Evolutionary conservation across 2,329 filamentous ascomycete genomes (phyloP).

Genomic region (Pestalotiopsis sp.): DNA sequence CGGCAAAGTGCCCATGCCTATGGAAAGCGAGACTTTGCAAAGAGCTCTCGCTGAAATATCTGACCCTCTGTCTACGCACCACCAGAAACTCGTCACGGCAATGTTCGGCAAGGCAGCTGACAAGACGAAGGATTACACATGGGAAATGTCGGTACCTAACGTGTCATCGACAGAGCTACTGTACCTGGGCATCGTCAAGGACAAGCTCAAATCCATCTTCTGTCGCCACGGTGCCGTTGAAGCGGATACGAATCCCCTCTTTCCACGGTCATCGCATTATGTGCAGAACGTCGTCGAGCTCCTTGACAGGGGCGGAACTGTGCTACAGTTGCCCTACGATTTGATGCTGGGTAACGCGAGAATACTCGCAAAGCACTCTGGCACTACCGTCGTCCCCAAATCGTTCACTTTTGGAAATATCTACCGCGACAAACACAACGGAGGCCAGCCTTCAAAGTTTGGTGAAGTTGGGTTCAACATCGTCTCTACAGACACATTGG

Average conservation of each 20-base stretch:
- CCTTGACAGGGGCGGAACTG: slow-evolving; percentile 80
- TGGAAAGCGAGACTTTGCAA: slow-evolving; percentile 89
- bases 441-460: slow-evolving; percentile 79
- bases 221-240: slow-evolving; percentile 88
- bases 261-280: slow-evolving; percentile 84
- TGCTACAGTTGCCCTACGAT: slow-evolving; percentile 93
- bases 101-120: slow-evolving; percentile 78
- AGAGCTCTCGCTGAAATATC: slow-evolving; percentile 80
- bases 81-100: slow-evolving; percentile 85
- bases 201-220: slow-evolving; percentile 77
- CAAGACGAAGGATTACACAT: slow-evolving; percentile 79
- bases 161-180: slow-evolving; percentile 64
- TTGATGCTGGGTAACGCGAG: slow-evolving; percentile 87
- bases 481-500: slow-evolving; percentile 78
- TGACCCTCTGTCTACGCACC: slow-evolving; percentile 84
- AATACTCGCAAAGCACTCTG: slow-evolving; percentile 72
- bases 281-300: slow-evolving; percentile 75
- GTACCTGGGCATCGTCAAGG: slow-evolving; percentile 73
- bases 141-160: slow-evolving; percentile 68
- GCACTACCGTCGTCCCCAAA: slow-evolving; percentile 66
- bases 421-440: slow-evolving; percentile 77
- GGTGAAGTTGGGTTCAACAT: slow-evolving; percentile 97
- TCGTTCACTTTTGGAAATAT: slow-evolving; percentile 88
- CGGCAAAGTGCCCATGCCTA: slow-evolving; percentile 85
- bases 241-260: slow-evolving; percentile 71